Evolutionary conservation across 2,329 filamentous ascomycete species (phyloP).

Genomic region (Sclerotiophoma versabilis): DNA sequence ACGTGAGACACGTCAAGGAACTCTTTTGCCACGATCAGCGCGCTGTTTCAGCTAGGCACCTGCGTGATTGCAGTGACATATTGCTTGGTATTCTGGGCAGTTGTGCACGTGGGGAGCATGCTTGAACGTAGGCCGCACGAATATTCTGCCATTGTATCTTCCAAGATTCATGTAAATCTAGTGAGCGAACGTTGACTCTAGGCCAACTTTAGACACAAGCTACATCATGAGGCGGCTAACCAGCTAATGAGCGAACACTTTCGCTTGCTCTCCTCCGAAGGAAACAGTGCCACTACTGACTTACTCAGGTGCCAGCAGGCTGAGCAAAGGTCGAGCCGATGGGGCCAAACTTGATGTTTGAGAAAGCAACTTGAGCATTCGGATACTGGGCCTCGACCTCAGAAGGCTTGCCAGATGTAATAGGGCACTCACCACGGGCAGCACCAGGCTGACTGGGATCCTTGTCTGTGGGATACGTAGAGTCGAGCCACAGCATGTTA

Average conservation of each 20-base stretch:
- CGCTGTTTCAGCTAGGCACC: conserved; percentile 5
- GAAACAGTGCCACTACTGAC: neutral
- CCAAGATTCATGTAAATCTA: neutral
- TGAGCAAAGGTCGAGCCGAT: conserved; percentile 41
- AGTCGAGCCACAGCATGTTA: conserved; percentile 72
- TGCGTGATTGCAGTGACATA: conserved; percentile 7
- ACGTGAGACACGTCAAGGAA: conserved; percentile 28
- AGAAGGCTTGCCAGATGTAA: conserved; percentile 36
- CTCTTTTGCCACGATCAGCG: conserved; percentile 9
- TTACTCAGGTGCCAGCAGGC: conserved; percentile 20
- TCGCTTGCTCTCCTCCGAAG: neutral
- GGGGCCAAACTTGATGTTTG: conserved; percentile 42
- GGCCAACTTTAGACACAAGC: neutral
- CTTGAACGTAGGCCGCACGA: neutral
- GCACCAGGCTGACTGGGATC: conserved; percentile 38
- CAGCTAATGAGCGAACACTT: neutral
- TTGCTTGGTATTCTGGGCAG: conserved; percentile 10
- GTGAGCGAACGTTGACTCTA: conserved; percentile 2
- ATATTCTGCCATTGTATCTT: neutral
- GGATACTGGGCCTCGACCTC: conserved; percentile 34
- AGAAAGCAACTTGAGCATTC: conserved; percentile 34
- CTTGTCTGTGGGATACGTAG: conserved; percentile 61
- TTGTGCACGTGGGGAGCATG: neutral
- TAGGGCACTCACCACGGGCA: conserved; percentile 40
- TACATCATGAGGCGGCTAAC: neutral